A percentile compares a stretch with the other conserved stretches of the same genome.
Evolutionary conservation across 371 early-diverging fungal species (phyloP).

Genomic region (Lichtheimia hyalospora): DNA sequence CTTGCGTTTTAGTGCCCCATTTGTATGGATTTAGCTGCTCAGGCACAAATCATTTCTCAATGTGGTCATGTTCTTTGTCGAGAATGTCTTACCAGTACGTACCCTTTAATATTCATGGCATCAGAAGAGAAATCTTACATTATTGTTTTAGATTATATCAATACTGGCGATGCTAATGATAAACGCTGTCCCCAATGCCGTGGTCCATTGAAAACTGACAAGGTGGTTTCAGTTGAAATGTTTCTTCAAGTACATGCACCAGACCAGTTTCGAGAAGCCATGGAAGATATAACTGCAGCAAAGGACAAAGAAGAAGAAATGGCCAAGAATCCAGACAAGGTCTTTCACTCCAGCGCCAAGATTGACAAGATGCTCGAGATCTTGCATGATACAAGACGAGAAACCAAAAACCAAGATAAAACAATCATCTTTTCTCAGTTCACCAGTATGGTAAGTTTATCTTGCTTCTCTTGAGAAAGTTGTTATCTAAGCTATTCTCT

Average conservation of each 20-base stretch:
- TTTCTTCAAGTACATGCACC: slow-evolving; percentile 35
- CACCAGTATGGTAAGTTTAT: slow-evolving; percentile 23
- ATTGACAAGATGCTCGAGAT: slow-evolving; percentile 55
- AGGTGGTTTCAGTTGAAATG: slow-evolving; percentile 20
- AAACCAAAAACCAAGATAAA: slow-evolving; percentile 51
- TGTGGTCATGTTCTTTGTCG: slow-evolving; percentile 53
- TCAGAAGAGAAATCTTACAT: neutral
- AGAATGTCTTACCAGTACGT: slow-evolving; percentile 40
- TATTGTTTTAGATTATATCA: neutral
- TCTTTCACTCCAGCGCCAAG: slow-evolving; percentile 35
- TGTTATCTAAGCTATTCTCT: neutral
- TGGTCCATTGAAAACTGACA: slow-evolving; percentile 17
- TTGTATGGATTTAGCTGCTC: slow-evolving; percentile 44
- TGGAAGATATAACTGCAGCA: neutral
- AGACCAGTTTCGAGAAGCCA: slow-evolving; percentile 14
- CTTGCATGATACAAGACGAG: slow-evolving; percentile 26
- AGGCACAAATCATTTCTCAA: slow-evolving; percentile 25
- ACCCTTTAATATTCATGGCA: too few relatives aligned
- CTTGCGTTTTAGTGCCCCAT: slow-evolving; percentile 37
- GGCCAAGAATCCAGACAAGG: slow-evolving; percentile 5
- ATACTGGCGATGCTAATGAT: neutral
- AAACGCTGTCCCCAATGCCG: slow-evolving; percentile 45
- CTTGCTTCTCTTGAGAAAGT: too few relatives aligned
- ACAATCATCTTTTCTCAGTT: slow-evolving; percentile 87
- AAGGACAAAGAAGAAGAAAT: slow-evolving; percentile 1